Percentiles rank a stretch among this genome's conserved stretches.
Evolutionary conservation across 768 basidiomycete genomes (phyloP).

Genomic region (Boletus subparvulus): DNA sequence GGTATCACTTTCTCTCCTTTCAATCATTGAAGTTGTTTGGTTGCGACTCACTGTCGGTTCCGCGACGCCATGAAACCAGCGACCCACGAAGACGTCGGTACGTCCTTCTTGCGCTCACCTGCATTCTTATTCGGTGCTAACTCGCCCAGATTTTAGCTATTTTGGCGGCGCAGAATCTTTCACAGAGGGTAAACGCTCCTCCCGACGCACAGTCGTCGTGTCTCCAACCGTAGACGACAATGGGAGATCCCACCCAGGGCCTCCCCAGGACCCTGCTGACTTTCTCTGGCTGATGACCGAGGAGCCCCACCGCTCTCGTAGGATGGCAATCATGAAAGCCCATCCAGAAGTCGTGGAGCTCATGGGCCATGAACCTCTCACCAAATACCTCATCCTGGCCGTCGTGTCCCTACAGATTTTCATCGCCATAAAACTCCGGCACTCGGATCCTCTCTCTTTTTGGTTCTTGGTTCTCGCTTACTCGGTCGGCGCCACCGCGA

Average conservation of each 20-base stretch:
- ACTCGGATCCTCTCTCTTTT: constrained; percentile 66
- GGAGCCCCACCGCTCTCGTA: constrained; percentile 89
- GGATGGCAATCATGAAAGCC: constrained; percentile 88
- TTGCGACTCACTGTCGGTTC: no score
- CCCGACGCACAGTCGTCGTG: constrained; percentile 49
- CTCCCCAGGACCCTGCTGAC: constrained; percentile 76
- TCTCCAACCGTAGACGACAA: constrained; percentile 41
- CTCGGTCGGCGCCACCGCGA: constrained; percentile 87
- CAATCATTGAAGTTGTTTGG: background rate
- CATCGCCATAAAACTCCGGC: constrained; percentile 62
- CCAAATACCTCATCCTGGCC: constrained; percentile 80
- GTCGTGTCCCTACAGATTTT: constrained; percentile 79
- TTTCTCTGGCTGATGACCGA: constrained; percentile 98
- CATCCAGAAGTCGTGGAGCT: constrained; percentile 95
- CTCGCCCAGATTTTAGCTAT: constrained; percentile 66
- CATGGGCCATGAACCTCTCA: constrained; percentile 93
- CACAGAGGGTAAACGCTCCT: constrained; percentile 50
- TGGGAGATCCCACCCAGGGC: constrained; percentile 43
- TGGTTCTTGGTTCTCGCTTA: constrained; percentile 80
- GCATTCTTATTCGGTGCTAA: background rate
- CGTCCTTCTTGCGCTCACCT: background rate
- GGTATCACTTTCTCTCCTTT: constrained; percentile 19
- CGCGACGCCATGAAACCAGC: constrained; percentile 14
- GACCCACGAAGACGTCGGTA: constrained; percentile 18
- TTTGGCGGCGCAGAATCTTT: constrained; percentile 84